Conservation (phyloP, 495 filamentous ascomycete species). For the Amphirosellinia nigrospora region DNA sequence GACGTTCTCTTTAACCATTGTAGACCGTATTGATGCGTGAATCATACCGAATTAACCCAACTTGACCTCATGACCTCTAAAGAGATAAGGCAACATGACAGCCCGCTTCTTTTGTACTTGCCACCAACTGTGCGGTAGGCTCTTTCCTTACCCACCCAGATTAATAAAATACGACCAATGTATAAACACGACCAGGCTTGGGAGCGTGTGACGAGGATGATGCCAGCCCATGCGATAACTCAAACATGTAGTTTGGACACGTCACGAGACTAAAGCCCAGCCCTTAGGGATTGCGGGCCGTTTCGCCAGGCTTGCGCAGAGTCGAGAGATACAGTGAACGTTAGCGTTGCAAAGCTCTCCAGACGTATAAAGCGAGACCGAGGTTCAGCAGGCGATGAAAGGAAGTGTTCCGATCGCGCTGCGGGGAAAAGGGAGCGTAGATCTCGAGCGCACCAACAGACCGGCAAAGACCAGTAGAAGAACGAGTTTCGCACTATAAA, state of each 20-base stretch:
- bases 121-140: slow-evolving; percentile 90
- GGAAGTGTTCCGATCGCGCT: slow-evolving; percentile 46
- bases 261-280: slow-evolving; percentile 88
- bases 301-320: slow-evolving; percentile 80
- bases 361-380: slow-evolving; percentile 70
- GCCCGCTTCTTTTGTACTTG: slow-evolving; percentile 88
- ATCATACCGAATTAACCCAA: neutral
- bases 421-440: slow-evolving; percentile 74
- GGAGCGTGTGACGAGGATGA: slow-evolving; percentile 79
- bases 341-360: slow-evolving; percentile 81
- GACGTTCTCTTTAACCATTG: neutral
- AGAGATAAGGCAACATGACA: slow-evolving; percentile 74
- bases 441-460: slow-evolving; percentile 81
- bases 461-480: slow-evolving; percentile 89
- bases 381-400: slow-evolving; percentile 38
- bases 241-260: slow-evolving; percentile 97
- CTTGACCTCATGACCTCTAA: slow-evolving; percentile 31
- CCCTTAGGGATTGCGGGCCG: slow-evolving; percentile 86
- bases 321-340: slow-evolving; percentile 77
- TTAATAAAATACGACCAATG: slow-evolving; percentile 75
- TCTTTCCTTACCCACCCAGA: slow-evolving; percentile 95
- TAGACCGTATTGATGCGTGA: neutral
- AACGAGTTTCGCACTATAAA: slow-evolving; percentile 91
- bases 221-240: slow-evolving; percentile 83
- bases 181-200: slow-evolving; percentile 75